Percentiles rank a stretch among this genome's conserved stretches.
Conservation (phyloP, 768 basidiomycete genomes). For the Boletus fagicola region DNA sequence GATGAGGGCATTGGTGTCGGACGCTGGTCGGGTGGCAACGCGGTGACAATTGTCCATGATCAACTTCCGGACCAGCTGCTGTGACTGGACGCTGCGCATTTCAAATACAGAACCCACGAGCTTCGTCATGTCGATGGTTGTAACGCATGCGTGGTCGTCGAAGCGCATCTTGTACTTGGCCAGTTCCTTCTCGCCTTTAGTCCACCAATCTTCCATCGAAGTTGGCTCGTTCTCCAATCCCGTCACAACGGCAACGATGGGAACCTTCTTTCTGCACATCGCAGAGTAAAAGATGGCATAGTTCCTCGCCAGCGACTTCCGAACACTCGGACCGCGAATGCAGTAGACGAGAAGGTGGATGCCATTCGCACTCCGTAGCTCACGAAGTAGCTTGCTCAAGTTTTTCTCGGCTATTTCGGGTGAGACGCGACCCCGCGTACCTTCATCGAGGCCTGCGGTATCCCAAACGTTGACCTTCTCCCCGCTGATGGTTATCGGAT, state of each 20-base stretch:
- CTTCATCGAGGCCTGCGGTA: slow-evolving; percentile 33
- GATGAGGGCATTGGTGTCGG: slow-evolving; percentile 22
- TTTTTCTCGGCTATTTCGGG: slow-evolving; percentile 27
- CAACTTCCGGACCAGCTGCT: slow-evolving; percentile 20
- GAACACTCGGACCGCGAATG: slow-evolving; percentile 31
- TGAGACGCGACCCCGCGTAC: slow-evolving; percentile 25
- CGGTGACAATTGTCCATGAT: slow-evolving; percentile 21
- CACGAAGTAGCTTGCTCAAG: slow-evolving; percentile 31
- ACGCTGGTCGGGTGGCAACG: slow-evolving; percentile 14
- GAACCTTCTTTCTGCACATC: slow-evolving; percentile 32
- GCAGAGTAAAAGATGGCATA: slow-evolving; percentile 33
- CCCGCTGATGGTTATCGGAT: slow-evolving; percentile 21
- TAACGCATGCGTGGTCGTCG: slow-evolving; percentile 42
- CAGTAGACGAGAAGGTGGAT: slow-evolving; percentile 35
- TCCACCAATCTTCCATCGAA: slow-evolving; percentile 41
- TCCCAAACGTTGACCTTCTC: slow-evolving; percentile 30
- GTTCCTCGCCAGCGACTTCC: slow-evolving; percentile 27
- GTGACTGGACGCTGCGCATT: slow-evolving; percentile 22
- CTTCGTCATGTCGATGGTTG: slow-evolving; percentile 29
- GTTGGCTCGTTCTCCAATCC: slow-evolving; percentile 33
- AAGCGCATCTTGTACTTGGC: slow-evolving; percentile 36
- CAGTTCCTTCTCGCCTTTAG: slow-evolving; percentile 32
- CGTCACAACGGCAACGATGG: slow-evolving; percentile 33
- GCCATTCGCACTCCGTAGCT: slow-evolving; percentile 29
- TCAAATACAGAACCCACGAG: slow-evolving; percentile 16